Conservation (phyloP, 139 green algal genomes). For the Trebouxia sp. region DNA sequence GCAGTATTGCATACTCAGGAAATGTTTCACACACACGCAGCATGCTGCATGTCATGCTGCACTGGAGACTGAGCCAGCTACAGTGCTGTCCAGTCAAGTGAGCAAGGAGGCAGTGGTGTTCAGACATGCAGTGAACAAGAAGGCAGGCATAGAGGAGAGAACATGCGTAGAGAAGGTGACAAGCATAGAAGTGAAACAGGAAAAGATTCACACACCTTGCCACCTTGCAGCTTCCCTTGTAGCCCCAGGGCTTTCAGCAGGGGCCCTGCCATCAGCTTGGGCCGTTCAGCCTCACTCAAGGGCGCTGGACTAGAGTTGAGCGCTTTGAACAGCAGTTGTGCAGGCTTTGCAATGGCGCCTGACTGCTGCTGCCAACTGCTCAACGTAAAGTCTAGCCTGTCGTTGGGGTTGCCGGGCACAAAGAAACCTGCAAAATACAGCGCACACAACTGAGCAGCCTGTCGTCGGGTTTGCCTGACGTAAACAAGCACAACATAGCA, state of each 20-base stretch:
- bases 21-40: no score
- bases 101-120: background rate
- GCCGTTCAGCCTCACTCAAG: background rate
- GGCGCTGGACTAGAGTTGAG: background rate
- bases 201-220: background rate
- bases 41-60: no score
- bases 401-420: conserved; percentile 6
- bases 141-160: no score
- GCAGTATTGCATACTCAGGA: no score
- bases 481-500: no score
- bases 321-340: conserved; percentile 1
- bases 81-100: no score
- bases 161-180: background rate
- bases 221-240: background rate
- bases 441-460: no score
- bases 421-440: conserved; percentile 1
- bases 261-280: background rate
- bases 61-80: no score
- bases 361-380: background rate
- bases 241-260: background rate
- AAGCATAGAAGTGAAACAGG: background rate
- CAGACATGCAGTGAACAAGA: background rate
- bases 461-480: no score
- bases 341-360: background rate
- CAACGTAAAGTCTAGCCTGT: background rate